Percentiles rank a stretch among this genome's conserved stretches.
phyloP scores from a whole-genome alignment of 2,329 filamentous ascomycete species.

The Penicillium griseofulvum region DNA sequence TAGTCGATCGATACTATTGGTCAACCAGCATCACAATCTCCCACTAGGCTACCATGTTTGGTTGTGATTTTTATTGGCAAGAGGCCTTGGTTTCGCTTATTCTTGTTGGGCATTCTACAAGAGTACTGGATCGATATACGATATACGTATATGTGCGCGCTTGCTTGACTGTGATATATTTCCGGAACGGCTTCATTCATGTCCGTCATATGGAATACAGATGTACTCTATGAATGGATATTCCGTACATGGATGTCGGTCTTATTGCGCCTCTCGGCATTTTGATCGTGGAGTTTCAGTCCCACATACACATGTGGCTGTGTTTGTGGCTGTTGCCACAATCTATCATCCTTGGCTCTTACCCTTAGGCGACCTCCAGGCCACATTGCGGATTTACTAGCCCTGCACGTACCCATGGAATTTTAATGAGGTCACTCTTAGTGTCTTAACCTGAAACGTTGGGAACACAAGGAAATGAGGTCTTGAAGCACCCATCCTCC shows the following conservation, averaged over 20 bases:
- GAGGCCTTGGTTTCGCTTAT: constrained; percentile 4
- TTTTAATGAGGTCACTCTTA: background rate
- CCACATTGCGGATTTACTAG: background rate
- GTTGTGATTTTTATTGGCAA: background rate
- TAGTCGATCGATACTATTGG: constrained; percentile 5
- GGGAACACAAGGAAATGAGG: background rate
- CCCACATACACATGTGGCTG: background rate
- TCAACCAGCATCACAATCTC: constrained; percentile 6
- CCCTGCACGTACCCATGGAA: background rate
- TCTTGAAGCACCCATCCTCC: background rate
- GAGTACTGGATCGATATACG: background rate
- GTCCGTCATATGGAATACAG: background rate
- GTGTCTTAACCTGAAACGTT: background rate
- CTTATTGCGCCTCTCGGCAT: background rate
- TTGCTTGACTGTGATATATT: background rate
- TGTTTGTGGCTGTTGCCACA: background rate
- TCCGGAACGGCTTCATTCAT: background rate
- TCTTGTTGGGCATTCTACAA: background rate
- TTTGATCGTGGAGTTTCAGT: background rate
- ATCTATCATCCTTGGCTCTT: background rate
- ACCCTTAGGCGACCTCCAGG: too few species aligned
- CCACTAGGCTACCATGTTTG: background rate
- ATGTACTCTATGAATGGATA: background rate
- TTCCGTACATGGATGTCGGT: background rate
- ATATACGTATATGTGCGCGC: background rate